Percentiles rank a stretch among this genome's conserved stretches.
Evolutionary conservation across 345 rosid species (phyloP).

Genomic region (Citrus trifoliata): DNA sequence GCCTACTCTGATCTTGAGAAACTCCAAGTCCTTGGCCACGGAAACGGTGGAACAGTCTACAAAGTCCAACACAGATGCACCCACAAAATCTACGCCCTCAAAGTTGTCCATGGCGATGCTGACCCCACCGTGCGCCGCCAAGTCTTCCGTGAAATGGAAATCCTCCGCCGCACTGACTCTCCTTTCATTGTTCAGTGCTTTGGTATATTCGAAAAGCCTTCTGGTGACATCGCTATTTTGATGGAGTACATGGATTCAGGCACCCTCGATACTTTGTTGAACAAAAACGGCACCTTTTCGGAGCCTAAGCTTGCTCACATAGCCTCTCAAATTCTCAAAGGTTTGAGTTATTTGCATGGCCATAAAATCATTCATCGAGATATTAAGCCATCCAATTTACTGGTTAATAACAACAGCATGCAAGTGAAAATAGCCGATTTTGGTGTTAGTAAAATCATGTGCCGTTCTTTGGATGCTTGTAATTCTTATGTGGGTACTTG

Average conservation of each 20-base stretch:
- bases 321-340: constrained; percentile 62
- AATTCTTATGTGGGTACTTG: too few species aligned
- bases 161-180: constrained; percentile 76
- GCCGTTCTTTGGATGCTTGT: too few species aligned
- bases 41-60: constrained; percentile 84
- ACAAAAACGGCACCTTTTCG: constrained; percentile 39
- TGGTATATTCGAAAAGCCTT: constrained; percentile 55
- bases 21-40: constrained; percentile 68
- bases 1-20: constrained; percentile 57
- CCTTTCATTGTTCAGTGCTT: constrained; percentile 59
- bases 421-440: too few species aligned
- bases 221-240: constrained; percentile 62
- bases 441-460: too few species aligned
- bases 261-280: constrained; percentile 51
- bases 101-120: constrained; percentile 58
- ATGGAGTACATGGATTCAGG: constrained; percentile 91
- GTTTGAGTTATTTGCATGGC: constrained; percentile 60
- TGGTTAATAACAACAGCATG: constrained; percentile 33
- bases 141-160: constrained; percentile 66
- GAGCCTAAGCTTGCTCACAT: constrained; percentile 48
- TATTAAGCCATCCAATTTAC: constrained; percentile 74
- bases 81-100: constrained; percentile 59
- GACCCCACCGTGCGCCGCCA: constrained; percentile 62
- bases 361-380: constrained; percentile 78
- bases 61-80: constrained; percentile 58